Base-by-base conservation (phyloP, 2,329 filamentous ascomycete genomes). In the Daldinia sp. region DNA sequence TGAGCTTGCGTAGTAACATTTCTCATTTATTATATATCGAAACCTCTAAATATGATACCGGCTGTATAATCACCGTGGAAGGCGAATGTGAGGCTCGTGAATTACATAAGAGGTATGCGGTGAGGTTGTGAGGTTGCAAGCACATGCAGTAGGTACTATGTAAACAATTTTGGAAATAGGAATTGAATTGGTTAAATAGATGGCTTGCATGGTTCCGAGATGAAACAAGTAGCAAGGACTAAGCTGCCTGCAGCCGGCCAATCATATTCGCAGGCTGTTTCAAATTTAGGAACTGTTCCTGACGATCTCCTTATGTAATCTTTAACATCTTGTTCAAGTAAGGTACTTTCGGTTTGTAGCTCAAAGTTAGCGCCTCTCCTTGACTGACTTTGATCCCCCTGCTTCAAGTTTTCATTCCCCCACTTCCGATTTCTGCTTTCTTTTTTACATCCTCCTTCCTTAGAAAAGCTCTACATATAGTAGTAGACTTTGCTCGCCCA, bases 261-360 rank as follows among this genome's bases (percentile, higher is more conserved):
- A 67, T 67, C 37, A 54, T 11, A 34, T 32, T 15, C 11, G 8
- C 7, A 11, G 15, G 15, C 23, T 11, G 34, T 19, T 51, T 56
- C 61, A 19, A 50, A 62, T 51, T 58, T 25, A 58, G 39, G 58
- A 54, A 47, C 25, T 57, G 64, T 67, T 53, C 64, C 64, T 67
- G 64, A 39, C 61, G 64, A 67, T 67, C 64, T 43, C 39, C 50
- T 66, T 63, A 63, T 23, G 35, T 66, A 63, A 66, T 60, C 49
- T 19, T 49, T 29, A 37, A 41, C 51, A 41, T 53, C 25, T 56
- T 21, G 29, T 57, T 58, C 6, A 37, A 39, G 53, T 50, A 47
- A 58, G 25, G 51, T 58, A 32, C 48, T 4, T 32, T 50, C 39
- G 43, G 59, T 9, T 55, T 34, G 56, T 61, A 53, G 10, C 41